Evolutionary conservation across 2,329 filamentous ascomycete species (phyloP), one percentile per base, ranked within the genome.

Genomic region (Pseudogymnoascus sp.): DNA sequence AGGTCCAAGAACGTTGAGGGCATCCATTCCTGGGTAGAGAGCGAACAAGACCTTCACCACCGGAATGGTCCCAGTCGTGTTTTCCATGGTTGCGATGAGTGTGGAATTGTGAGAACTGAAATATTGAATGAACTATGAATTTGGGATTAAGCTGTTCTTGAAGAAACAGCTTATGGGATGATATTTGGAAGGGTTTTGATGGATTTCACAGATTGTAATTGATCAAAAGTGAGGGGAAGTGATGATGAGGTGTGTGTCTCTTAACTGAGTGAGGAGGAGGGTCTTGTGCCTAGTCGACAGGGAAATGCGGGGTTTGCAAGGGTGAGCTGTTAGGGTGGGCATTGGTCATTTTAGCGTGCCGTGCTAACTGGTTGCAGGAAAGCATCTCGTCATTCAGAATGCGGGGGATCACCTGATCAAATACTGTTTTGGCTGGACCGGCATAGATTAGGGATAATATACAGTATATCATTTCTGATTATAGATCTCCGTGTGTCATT

Each of bases 41-140:
- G 80, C 77, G 73, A 86, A 81, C 75, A 86, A 81, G 72, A 86
- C 83, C 77, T 85, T 82, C 78, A 86, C 80, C 67, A 72, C 68
- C 53, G 69, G 69, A 63, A 70, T 67, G 60, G 61, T 26, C 23
- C 65, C 65, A 60, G 72, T 70, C 9, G 67, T 68, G 63, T 70
- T 63, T 67, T 71, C 67, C 71, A 73, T 73, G 69, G 64, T 72
- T 71, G 69, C 69, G 47, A 63, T 62, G 35, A 57, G 67, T 67
- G 61, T 75, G 75, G 28, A 64, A 66, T 42, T 38, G 59, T 61
- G 59, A 61, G 59, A 61, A 36, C 33, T 40, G 19, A 2, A 42
- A 42, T 61, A n/a, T 61, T 10, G 3, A 17, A 26, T n/a, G 1
- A 35, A 60, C 9, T 36, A 36, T 35, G 42, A 23, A 23, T 50